Percentiles rank a stretch among this genome's conserved stretches.
Conservation (phyloP, 257 asterid genomes). For the Prunella vulgaris region DNA sequence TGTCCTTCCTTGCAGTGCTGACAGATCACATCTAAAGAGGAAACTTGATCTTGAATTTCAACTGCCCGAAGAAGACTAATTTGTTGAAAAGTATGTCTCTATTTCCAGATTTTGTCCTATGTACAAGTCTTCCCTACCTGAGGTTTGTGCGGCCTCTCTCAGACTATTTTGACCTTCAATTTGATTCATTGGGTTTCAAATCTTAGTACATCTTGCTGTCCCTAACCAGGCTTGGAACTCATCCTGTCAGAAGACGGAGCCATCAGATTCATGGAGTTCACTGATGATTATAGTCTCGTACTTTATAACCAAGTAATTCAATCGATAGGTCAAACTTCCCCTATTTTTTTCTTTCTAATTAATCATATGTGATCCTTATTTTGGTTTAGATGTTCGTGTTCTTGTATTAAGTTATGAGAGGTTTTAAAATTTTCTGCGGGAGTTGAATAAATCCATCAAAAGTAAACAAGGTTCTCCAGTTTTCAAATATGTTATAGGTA, state of each 20-base stretch:
- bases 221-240: conserved; percentile 9
- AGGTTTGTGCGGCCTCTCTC: conserved; percentile 24
- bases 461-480: not conserved
- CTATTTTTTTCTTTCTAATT: not conserved
- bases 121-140: conserved; percentile 19
- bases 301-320: conserved; percentile 2
- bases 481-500: not conserved
- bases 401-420: conserved; percentile 21
- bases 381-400: conserved; percentile 13
- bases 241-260: conserved; percentile 7
- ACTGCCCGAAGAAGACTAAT: conserved; percentile 65
- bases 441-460: conserved; percentile 2
- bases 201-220: not conserved
- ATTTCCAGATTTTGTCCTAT: conserved; percentile 11
- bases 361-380: conserved; percentile 10
- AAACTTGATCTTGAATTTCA: conserved; percentile 91
- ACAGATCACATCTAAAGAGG: conserved; percentile 90
- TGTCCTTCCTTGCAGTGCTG: conserved; percentile 58
- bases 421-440: conserved; percentile 14
- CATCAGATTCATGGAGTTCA: conserved; percentile 16
- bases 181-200: not conserved
- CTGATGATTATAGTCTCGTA: conserved; percentile 14
- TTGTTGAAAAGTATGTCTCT: conserved; percentile 7
- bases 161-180: not conserved
- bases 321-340: not conserved